Percentiles rank a stretch among this genome's conserved stretches.
phyloP scores from a whole-genome alignment of 345 rosid species.

The Citrus glauca region DNA sequence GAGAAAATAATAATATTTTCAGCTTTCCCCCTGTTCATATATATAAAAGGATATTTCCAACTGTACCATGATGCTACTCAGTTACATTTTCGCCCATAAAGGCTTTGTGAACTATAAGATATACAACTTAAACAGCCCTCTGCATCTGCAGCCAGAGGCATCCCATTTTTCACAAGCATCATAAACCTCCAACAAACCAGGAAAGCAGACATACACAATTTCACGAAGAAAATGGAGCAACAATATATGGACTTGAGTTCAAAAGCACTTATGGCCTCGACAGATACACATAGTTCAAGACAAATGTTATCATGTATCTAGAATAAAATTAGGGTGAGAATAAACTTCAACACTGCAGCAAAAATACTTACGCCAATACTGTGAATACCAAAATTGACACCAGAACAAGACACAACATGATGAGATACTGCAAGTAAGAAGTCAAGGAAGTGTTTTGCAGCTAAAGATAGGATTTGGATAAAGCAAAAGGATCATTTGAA shows the following conservation, averaged over 20 bases:
- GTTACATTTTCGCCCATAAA: not conserved
- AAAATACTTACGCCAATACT: conserved; percentile 80
- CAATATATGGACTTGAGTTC: not conserved
- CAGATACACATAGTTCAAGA: not conserved
- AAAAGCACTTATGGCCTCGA: not conserved
- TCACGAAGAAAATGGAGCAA: not conserved
- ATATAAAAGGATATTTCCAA: not conserved
- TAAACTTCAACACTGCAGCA: not conserved
- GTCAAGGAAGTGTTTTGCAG: conserved; percentile 43
- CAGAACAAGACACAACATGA: conserved; percentile 60
- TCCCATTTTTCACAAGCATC: not conserved
- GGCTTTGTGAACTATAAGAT: not conserved
- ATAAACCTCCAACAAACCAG: not conserved
- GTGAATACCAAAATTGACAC: conserved; percentile 83
- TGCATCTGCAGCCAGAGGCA: not conserved
- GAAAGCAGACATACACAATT: not conserved
- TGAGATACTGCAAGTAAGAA: conserved; percentile 60
- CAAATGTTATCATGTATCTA: not conserved
- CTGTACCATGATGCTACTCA: not conserved
- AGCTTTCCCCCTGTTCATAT: not conserved
- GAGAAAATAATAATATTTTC: not conserved
- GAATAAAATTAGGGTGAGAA: not conserved
- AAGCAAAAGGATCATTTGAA: not conserved
- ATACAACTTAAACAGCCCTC: not conserved
- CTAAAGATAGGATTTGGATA: not conserved